Conservation (phyloP, 352 stramenopile genomes). For the Phytophthora pseudosyringae region DNA sequence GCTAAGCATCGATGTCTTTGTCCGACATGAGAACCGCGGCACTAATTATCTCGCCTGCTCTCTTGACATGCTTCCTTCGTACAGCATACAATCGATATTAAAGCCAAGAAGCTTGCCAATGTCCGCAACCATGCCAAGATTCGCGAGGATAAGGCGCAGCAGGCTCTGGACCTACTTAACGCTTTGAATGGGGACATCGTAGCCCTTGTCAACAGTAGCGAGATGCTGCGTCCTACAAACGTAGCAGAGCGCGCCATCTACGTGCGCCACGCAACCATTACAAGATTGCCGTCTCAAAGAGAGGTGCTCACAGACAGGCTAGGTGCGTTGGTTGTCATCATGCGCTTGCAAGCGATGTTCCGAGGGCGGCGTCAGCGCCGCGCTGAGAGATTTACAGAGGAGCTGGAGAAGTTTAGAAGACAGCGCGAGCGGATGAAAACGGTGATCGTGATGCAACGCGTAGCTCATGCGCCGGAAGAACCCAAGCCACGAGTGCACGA, state of each 20-base stretch:
- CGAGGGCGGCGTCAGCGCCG: conserved; percentile 37
- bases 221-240: conserved; percentile 13
- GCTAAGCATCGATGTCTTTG: neutral
- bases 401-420: conserved; percentile 37
- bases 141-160: conserved; percentile 52
- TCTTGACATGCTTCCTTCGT: neutral
- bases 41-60: neutral
- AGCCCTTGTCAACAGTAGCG: conserved; percentile 8
- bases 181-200: conserved; percentile 57
- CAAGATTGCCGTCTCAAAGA: conserved; percentile 5
- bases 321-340: conserved; percentile 29
- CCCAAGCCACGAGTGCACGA: conserved; percentile 13
- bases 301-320: conserved; percentile 28
- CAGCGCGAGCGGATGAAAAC: conserved; percentile 41
- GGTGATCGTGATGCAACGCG: conserved; percentile 36
- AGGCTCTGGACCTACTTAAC: conserved; percentile 62
- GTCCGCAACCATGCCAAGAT: conserved; percentile 47
- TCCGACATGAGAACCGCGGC: neutral
- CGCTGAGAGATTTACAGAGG: conserved; percentile 33
- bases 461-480: conserved; percentile 13
- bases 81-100: conserved; percentile 60
- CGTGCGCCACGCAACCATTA: conserved; percentile 18
- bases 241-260: neutral
- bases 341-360: conserved; percentile 45
- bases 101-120: conserved; percentile 43